Evolutionary conservation across 306 rosid species (phyloP), one percentile per base, ranked within the genome.

Genomic region (Neltuma alba): DNA sequence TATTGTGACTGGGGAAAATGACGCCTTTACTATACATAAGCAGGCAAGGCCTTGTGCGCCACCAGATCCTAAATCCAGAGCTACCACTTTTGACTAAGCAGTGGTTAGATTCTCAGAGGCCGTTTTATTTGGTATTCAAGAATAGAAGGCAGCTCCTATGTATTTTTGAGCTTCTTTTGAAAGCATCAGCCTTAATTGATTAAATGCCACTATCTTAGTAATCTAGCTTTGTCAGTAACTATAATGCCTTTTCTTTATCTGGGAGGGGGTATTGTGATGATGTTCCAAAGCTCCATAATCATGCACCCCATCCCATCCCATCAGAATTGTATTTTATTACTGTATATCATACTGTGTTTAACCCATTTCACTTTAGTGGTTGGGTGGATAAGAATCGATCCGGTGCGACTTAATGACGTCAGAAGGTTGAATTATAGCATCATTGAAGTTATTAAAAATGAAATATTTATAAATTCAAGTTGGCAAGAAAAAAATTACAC

Each of bases 1-100:
- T 64, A 40, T 21, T 2, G 76, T 37, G 20, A 20, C 31, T 72
- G 9, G 27, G 79, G 81, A 83, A 83, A 15, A 70, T 13, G 31
- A 48, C 50, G 70, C 42, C 50, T 79, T 61, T 91, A 76, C 94
- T 86, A 80, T 69, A 74, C 74, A 83, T 25, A 82, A 83, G 76
- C 84, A 87, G 86, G 81, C 92, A 93, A 82, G 27, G 52, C 62
- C 77, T 65, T 80, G 85, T 70, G 84, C 86, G 81, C 81, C 63
- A 72, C 73, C 58, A 36, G 88, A 75, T 82, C 79, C 85, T 65
- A 81, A 72, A 79, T 79, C 86, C 80, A 3, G 61, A 88, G 79
- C 76, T 84, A 16, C 88, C 89, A 34, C 18, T 73, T 78, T 70
- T 85, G 37, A 78, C 81, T 63, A 57, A 79, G 85, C 89, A 86